Evolutionary conservation across 176 grass and related monocot genomes (phyloP).

Genomic region (Hsuehochloa calcarea): DNA sequence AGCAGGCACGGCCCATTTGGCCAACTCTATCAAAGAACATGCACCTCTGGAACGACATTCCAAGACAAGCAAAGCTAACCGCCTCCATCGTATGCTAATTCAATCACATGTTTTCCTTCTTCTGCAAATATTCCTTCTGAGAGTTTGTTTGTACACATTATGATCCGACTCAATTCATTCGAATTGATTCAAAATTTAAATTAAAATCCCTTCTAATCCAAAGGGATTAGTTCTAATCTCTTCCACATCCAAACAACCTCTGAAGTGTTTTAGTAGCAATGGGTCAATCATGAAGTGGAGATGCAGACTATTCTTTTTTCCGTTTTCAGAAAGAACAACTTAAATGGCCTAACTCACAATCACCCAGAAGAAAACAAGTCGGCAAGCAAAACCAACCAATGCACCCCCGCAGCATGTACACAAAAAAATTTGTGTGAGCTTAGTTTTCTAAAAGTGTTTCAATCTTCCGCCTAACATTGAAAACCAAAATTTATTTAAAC

Average conservation of each 20-base stretch:
- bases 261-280: background rate
- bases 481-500: background rate
- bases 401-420: background rate
- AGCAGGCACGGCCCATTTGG: too few species aligned
- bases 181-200: too few species aligned
- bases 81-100: background rate
- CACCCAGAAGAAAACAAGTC: too few species aligned
- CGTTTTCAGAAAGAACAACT: background rate
- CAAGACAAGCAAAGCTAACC: background rate
- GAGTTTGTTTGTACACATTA: too few species aligned
- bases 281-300: background rate
- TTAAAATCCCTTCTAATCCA: too few species aligned
- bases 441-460: background rate
- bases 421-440: background rate
- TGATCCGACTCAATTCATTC: too few species aligned
- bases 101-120: background rate
- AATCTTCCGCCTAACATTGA: background rate
- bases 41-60: background rate
- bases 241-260: too few species aligned
- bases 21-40: background rate
- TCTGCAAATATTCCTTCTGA: background rate
- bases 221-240: too few species aligned
- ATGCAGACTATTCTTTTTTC: background rate
- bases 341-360: background rate
- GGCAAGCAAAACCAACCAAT: background rate